These are phyloP conservation scores for Perkinsus olseni DNA, from an alignment of 169 alveolate species.

Conservation along the genomic window DNA sequence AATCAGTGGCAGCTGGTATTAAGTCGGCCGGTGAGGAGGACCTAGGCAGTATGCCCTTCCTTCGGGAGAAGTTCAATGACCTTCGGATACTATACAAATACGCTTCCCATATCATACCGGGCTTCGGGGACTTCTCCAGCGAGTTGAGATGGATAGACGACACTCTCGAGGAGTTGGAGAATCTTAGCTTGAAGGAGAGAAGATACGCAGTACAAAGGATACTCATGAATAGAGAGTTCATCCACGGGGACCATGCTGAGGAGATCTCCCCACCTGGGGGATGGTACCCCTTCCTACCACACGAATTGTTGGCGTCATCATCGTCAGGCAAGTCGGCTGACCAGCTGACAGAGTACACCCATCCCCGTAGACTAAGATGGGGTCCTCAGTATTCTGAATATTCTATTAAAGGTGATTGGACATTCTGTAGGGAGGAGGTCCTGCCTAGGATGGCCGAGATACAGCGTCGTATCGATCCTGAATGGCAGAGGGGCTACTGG, in stretches of 20 bases:
- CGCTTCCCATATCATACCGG: background rate
- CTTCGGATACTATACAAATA: background rate
- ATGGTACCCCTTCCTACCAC: background rate
- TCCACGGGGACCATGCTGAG: background rate
- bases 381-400: background rate
- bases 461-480: background rate
- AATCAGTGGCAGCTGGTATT: background rate
- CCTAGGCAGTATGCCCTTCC: background rate
- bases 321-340: background rate
- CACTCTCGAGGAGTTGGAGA: background rate
- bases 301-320: background rate
- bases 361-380: background rate
- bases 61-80: background rate
- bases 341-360: background rate
- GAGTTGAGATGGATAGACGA: background rate
- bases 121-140: background rate
- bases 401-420: background rate
- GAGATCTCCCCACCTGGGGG: background rate
- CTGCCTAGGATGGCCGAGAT: background rate
- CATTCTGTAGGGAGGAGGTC: background rate
- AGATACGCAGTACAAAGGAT: background rate
- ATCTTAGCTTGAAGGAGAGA: background rate
- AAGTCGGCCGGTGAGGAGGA: background rate
- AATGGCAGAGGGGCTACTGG: background rate
- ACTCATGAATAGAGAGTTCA: background rate